Conservation (phyloP, 768 basidiomycete species). For the Boletus pseudo-olivaceus region DNA sequence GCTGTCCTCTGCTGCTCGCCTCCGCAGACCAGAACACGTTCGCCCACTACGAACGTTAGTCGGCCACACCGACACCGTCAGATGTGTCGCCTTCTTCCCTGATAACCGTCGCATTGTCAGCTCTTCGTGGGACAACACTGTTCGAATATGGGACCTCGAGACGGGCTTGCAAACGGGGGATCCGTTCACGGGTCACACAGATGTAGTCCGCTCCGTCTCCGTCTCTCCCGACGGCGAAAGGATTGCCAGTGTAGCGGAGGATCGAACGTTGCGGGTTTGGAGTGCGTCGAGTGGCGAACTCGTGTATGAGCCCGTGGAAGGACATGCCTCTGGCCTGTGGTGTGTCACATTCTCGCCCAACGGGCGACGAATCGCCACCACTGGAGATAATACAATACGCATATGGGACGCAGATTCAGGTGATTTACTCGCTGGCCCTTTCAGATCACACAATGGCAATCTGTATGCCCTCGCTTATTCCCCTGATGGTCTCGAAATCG, state of each 20-base stretch:
- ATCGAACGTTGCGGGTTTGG: slow-evolving; percentile 30
- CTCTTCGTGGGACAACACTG: slow-evolving; percentile 25
- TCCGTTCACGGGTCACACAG: slow-evolving; percentile 26
- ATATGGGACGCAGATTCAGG: slow-evolving; percentile 32
- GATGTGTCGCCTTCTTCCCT: slow-evolving; percentile 28
- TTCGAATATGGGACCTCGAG: slow-evolving; percentile 28
- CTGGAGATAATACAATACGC: slow-evolving; percentile 31
- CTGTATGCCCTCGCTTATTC: slow-evolving; percentile 38
- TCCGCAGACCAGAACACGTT: slow-evolving; percentile 23
- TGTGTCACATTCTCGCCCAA: slow-evolving; percentile 33
- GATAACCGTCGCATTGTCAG: slow-evolving; percentile 24
- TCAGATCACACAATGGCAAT: slow-evolving; percentile 31
- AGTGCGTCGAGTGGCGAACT: slow-evolving; percentile 18
- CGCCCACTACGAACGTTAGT: slow-evolving; percentile 30
- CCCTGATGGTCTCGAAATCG: slow-evolving; percentile 31
- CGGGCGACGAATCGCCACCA: slow-evolving; percentile 31
- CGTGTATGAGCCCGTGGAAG: slow-evolving; percentile 24
- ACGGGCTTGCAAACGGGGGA: slow-evolving; percentile 11
- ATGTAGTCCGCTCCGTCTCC: slow-evolving; percentile 28
- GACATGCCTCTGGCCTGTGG: slow-evolving; percentile 25
- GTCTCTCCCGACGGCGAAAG: slow-evolving; percentile 28
- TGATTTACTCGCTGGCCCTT: slow-evolving; percentile 23
- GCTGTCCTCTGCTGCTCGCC: slow-evolving; percentile 22
- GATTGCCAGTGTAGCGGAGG: slow-evolving; percentile 29
- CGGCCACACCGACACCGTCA: slow-evolving; percentile 28